Evolutionary conservation across 169 alveolate species (phyloP), one percentile per base, ranked within the genome.

Genomic region (Plasmodium sp.): DNA sequence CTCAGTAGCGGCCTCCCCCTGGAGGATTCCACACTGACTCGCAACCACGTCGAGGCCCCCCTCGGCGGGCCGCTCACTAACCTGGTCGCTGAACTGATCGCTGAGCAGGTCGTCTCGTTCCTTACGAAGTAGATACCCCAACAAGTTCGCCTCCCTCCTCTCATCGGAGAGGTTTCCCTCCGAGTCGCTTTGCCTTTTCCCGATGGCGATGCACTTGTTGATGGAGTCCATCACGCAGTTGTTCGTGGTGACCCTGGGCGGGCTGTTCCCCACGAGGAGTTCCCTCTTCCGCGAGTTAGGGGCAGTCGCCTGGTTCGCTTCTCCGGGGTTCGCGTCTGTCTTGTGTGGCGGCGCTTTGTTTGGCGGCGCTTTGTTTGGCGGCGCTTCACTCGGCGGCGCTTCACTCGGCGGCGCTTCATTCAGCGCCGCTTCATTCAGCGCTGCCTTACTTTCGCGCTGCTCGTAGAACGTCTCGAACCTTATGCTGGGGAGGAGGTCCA

Each of bases 381-480:
- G 0, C 27, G 27, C 27, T 0, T 22, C 27, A 22, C 27, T 22
- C 27, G 27, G 27, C 27, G 27, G 0, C 27, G 27, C 27, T 0
- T 22, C 27, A 22, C 27, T 22, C 27, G 27, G 27, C 27, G 27
- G 0, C 27, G 27, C 27, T 22, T 22, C 27, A 22, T 22, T 22
- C 27, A 22, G 27, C 27, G 27, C 27, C 27, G 18, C 41, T 71
- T 80, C 58, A 80, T 39, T 27, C 0, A 74, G 31, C 16, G 14
- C 72, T 36, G 31, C 58, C 34, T 34, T 80, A 39, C 10, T 36
- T 43, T 80, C 58, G 10, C n/a, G n/a, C 27, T 62, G 74, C 34
- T 90, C 91, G 73, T 80, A 90, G 10, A 45, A 90, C 10, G 94
- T 79, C 67, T 90, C 94, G 83, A 90, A 90, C 48, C 43, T 56